These are phyloP conservation scores for Phellopilus nigrolimitatus DNA, from an alignment of 1,284 basidiomycete genomes.

Conservation along the genomic window DNA sequence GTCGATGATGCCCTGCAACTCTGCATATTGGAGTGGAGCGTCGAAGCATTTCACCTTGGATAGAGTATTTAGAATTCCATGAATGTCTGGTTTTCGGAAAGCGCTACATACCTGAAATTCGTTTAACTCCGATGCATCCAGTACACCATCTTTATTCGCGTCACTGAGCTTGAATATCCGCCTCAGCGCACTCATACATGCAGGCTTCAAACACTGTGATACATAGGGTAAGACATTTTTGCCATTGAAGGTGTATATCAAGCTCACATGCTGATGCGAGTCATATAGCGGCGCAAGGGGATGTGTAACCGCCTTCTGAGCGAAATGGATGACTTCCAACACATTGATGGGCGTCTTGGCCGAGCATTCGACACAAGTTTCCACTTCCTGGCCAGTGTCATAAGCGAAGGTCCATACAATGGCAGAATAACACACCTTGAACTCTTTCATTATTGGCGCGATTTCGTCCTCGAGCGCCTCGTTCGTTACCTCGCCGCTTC, in stretches of 20 bases:
- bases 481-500: slow-evolving; percentile 90
- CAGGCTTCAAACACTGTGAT: slow-evolving; percentile 83
- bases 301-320: slow-evolving; percentile 96
- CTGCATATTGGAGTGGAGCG: slow-evolving; percentile 86
- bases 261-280: slow-evolving; percentile 82
- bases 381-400: slow-evolving; percentile 72
- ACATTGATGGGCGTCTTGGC: slow-evolving; percentile 88
- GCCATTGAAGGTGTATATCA: slow-evolving; percentile 23
- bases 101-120: slow-evolving; percentile 79
- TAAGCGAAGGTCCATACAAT: slow-evolving; percentile 15
- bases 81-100: not conserved
- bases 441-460: slow-evolving; percentile 93
- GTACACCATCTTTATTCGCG: slow-evolving; percentile 87
- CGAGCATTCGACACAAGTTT: slow-evolving; percentile 97
- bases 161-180: slow-evolving; percentile 98
- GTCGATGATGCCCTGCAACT: slow-evolving; percentile 87
- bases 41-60: slow-evolving; percentile 78
- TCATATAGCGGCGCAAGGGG: slow-evolving; percentile 97
- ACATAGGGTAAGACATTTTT: slow-evolving; percentile 15
- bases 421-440: slow-evolving; percentile 60
- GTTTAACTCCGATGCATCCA: slow-evolving; percentile 90
- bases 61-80: slow-evolving; percentile 12
- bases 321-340: slow-evolving; percentile 99
- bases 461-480: slow-evolving; percentile 94
- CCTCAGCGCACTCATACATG: slow-evolving; percentile 82